Evolutionary conservation across 805 yeast species (phyloP).

Genomic region (Wickerhamomyces silvicola): DNA sequence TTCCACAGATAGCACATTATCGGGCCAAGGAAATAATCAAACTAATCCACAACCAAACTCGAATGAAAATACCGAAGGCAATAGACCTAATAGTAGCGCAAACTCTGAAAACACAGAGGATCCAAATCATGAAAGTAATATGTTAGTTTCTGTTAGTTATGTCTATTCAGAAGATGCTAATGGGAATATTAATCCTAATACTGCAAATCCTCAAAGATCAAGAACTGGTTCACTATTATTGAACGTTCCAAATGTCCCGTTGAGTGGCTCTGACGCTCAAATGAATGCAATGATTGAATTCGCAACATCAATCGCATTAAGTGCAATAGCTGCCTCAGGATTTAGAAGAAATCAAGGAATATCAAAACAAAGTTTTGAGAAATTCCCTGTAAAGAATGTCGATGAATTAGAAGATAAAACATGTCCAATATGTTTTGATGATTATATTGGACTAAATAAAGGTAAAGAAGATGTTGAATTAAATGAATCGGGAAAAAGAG

Average conservation of each 20-base stretch:
- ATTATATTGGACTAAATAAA: conserved; percentile 25
- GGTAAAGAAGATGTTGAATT: conserved; percentile 20
- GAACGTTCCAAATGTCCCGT: conserved; percentile 61
- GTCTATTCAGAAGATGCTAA: conserved; percentile 18
- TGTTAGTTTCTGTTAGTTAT: conserved; percentile 35
- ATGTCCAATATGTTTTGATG: conserved; percentile 66
- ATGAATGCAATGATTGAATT: conserved; percentile 55
- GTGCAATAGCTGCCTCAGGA: conserved; percentile 46
- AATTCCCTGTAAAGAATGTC: conserved; percentile 34
- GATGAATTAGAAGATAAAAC: conserved; percentile 27
- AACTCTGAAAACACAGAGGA: not conserved
- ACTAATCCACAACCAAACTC: conserved; percentile 1
- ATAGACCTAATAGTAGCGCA: not conserved
- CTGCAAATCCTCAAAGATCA: conserved; percentile 1
- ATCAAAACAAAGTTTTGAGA: conserved; percentile 44
- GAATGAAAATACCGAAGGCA: not conserved
- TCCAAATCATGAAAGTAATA: conserved; percentile 23
- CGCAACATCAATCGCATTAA: conserved; percentile 65
- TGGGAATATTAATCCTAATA: not conserved
- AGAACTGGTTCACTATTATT: conserved; percentile 54
- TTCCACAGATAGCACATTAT: conserved; percentile 1
- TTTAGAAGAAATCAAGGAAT: conserved; percentile 46
- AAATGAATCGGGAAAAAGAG: conserved; percentile 17
- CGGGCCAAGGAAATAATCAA: conserved; percentile 2
- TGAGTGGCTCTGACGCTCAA: conserved; percentile 48